Evolutionary conservation across 2,329 filamentous ascomycete genomes (phyloP), one percentile per base, ranked within the genome.

Genomic region (Beauveria brongniartii): DNA sequence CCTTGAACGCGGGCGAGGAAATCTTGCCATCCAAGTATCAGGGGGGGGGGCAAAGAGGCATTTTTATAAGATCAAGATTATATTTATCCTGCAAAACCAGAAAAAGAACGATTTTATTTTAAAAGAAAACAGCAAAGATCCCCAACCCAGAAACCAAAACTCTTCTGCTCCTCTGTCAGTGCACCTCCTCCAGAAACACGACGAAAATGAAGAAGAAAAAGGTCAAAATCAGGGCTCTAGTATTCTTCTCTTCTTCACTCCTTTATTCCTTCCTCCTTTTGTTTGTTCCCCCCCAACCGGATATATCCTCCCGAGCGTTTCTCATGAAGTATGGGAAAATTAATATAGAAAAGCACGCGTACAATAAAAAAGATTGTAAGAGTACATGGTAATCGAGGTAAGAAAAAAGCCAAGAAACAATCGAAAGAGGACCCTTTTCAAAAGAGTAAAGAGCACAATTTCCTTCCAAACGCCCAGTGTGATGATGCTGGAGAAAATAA

Each of bases 341-440:
- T 54, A 18, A 34, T 26, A 12, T 9, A n/a, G 8, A 28, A 10
- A 9, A 10, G 18, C 14, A 37, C 34, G 34, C 5, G 34, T 37
- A 16, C 34, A 16, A 16, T 37, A 16, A 14, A 41, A 47, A 48
- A 12, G 28, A n/a, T 16, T 20, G 44, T 44, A 56, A 56, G 44
- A 61, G 59, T 53, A 61, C 50, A 61, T 47, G 50, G 52, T 44
- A 46, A 59, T 59, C 14, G 26, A 28, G 16, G 34, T 22, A 26
- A 7, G n/a, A 22, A 18, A 24, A 43, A 30, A 10, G 16, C 6
- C 16, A 9, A 10, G 41, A 48, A 28, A 47, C 16, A 34, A 41
- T 12, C 3, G 20, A 54, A 48, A 53, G 6, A 48, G 18, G 28
- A 18, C 14, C 46, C 34, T 28, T 46, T 22, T 16, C 24, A 55